Conservation (phyloP, 2,329 filamentous ascomycete species). For the Neofusicoccum laricinum region DNA sequence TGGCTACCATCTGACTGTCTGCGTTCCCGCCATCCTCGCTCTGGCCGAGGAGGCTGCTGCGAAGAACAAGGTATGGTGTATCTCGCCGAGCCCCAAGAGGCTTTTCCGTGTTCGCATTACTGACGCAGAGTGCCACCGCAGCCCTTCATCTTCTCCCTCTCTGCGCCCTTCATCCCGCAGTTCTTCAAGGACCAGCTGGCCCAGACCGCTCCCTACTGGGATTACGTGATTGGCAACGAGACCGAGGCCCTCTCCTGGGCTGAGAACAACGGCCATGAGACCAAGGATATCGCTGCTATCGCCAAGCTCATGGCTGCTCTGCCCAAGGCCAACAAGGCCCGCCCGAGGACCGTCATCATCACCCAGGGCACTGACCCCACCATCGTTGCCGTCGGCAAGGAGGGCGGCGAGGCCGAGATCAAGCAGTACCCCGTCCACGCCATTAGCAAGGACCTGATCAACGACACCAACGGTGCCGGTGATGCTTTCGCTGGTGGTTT, state of each 20-base stretch:
- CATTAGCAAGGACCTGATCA: slow-evolving; percentile 75
- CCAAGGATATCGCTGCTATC: slow-evolving; percentile 78
- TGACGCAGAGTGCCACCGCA: slow-evolving; percentile 23
- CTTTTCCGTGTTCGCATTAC: slow-evolving; percentile 46
- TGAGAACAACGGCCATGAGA: slow-evolving; percentile 70
- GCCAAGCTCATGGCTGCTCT: slow-evolving; percentile 81
- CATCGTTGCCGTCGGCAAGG: slow-evolving; percentile 71
- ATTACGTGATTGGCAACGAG: slow-evolving; percentile 97
- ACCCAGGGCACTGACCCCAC: slow-evolving; percentile 94
- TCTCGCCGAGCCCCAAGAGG: slow-evolving; percentile 27
- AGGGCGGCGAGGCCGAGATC: slow-evolving; percentile 61
- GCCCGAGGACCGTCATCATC: slow-evolving; percentile 82
- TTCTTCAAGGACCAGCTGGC: slow-evolving; percentile 98
- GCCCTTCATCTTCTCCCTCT: slow-evolving; percentile 83
- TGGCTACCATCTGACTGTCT: slow-evolving; percentile 97
- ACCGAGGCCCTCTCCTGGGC: slow-evolving; percentile 87
- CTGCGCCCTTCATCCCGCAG: slow-evolving; percentile 91
- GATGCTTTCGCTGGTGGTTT: slow-evolving; percentile 97
- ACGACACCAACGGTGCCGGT: slow-evolving; percentile 94
- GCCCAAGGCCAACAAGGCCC: slow-evolving; percentile 86
- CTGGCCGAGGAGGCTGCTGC: slow-evolving; percentile 85
- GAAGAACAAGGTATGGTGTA: slow-evolving; percentile 68
- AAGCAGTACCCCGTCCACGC: slow-evolving; percentile 78
- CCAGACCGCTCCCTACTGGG: slow-evolving; percentile 83
- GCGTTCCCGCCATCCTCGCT: slow-evolving; percentile 83